Conservation (phyloP, 2,329 filamentous ascomycete genomes). For the Scedosporium dehoogii region DNA sequence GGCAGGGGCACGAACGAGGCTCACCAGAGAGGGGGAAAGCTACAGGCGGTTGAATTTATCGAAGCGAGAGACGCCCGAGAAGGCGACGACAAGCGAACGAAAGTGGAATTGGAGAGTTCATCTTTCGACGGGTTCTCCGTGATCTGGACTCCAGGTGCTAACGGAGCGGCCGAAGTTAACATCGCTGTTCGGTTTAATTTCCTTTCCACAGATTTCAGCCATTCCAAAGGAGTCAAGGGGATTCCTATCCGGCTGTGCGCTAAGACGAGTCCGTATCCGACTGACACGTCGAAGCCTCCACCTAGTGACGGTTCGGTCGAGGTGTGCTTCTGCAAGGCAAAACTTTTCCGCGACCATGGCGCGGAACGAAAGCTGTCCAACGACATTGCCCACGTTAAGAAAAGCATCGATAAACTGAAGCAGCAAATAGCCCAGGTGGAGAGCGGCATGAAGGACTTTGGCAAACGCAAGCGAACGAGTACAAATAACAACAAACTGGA, state of each 20-base stretch:
- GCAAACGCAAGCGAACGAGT: slow-evolving; percentile 46
- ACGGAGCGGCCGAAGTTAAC: slow-evolving; percentile 64
- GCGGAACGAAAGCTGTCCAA: slow-evolving; percentile 93
- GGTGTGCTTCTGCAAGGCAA: slow-evolving; percentile 92
- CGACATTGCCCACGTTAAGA: slow-evolving; percentile 89
- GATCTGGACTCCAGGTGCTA: slow-evolving; percentile 68
- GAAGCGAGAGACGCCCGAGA: slow-evolving; percentile 52
- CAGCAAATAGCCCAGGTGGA: slow-evolving; percentile 80
- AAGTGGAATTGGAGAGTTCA: slow-evolving; percentile 61
- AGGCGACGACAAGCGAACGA: slow-evolving; percentile 55
- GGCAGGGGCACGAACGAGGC: slow-evolving; percentile 92
- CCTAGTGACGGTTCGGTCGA: slow-evolving; percentile 45
- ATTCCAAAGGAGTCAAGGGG: slow-evolving; percentile 96
- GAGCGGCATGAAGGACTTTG: slow-evolving; percentile 56
- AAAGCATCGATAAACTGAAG: slow-evolving; percentile 91
- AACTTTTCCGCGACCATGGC: slow-evolving; percentile 91
- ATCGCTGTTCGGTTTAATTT: slow-evolving; percentile 97
- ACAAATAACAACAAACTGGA: neutral
- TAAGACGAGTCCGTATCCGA: slow-evolving; percentile 64
- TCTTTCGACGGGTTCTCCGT: slow-evolving; percentile 95
- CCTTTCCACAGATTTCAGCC: slow-evolving; percentile 94
- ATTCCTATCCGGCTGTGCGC: slow-evolving; percentile 89
- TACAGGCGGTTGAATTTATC: slow-evolving; percentile 93
- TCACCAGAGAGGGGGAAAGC: slow-evolving; percentile 81
- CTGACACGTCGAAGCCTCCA: slow-evolving; percentile 37